phyloP scores from a whole-genome alignment of 768 basidiomycete species.

The Termitomyces sp. region DNA sequence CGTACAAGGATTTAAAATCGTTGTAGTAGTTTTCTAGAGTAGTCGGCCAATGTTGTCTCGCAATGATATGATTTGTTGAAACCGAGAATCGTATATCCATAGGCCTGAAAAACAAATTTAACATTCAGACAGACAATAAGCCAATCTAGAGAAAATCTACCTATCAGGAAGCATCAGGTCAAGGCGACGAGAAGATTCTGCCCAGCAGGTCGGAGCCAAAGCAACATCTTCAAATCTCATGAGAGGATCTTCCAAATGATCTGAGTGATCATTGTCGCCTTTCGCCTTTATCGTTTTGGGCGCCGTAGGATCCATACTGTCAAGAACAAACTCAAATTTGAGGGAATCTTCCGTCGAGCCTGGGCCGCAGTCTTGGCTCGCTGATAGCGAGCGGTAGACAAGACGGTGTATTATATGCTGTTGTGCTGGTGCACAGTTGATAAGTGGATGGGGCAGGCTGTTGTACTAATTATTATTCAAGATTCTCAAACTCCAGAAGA shows the following conservation, averaged over 20 bases:
- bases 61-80: slow-evolving; percentile 30
- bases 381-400: slow-evolving; percentile 40
- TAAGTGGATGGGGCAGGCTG: slow-evolving; percentile 40
- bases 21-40: slow-evolving; percentile 40
- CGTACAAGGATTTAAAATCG: slow-evolving; percentile 44
- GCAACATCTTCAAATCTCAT: slow-evolving; percentile 1
- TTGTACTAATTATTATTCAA: neutral
- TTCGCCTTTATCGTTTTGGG: neutral
- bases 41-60: slow-evolving; percentile 34
- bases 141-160: slow-evolving; percentile 27
- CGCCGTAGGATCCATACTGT: slow-evolving; percentile 3
- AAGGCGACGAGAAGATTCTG: slow-evolving; percentile 36
- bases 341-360: slow-evolving; percentile 25
- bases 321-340: slow-evolving; percentile 40
- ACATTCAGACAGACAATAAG: neutral
- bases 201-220: slow-evolving; percentile 27
- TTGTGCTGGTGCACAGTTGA: slow-evolving; percentile 26
- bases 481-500: neutral
- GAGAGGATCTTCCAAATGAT: neutral
- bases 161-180: slow-evolving; percentile 60
- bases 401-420: slow-evolving; percentile 45
- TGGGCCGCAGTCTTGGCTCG: neutral
- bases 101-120: slow-evolving; percentile 34
- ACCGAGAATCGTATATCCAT: slow-evolving; percentile 57
- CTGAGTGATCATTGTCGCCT: neutral